Percentiles rank a stretch among this genome's conserved stretches.
Evolutionary conservation across 2,329 filamentous ascomycete species (phyloP).

Genomic region (Trichoderma citrinoviride): DNA sequence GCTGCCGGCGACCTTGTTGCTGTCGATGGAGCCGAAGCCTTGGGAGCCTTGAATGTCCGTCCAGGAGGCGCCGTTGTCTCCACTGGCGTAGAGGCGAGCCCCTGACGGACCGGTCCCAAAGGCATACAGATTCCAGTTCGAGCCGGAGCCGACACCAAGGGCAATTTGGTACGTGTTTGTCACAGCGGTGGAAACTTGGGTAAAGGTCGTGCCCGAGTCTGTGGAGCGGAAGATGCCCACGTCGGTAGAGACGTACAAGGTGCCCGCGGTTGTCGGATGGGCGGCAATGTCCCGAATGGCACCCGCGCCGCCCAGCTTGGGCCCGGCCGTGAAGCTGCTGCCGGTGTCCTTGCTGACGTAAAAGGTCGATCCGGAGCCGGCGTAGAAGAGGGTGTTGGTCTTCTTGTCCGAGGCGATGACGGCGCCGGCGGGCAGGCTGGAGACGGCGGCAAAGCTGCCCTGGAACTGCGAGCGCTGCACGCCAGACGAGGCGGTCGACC

Average conservation of each 20-base stretch:
- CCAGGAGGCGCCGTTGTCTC: conserved; percentile 8
- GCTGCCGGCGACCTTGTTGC: conserved; percentile 1
- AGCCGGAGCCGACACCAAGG: conserved; percentile 2
- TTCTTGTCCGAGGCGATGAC: conserved; percentile 11
- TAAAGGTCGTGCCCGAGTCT: conserved; percentile 5
- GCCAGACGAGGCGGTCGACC: conserved; percentile 7
- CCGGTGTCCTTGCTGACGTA: conserved; percentile 13
- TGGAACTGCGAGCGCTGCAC: conserved; percentile 13
- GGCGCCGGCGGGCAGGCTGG: conserved; percentile 5
- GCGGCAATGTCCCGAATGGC: not conserved
- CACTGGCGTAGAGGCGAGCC: conserved; percentile 9
- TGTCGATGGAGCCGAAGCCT: conserved; percentile 9
- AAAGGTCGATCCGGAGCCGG: not conserved
- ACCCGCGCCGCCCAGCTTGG: conserved; percentile 3
- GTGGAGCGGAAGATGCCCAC: conserved; percentile 8
- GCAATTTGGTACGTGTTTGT: conserved; percentile 13
- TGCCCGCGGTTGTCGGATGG: conserved; percentile 7
- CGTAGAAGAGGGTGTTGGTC: conserved; percentile 10
- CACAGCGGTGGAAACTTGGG: not conserved
- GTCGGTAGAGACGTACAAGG: conserved; percentile 3
- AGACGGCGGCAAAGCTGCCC: conserved; percentile 5
- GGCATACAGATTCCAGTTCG: conserved; percentile 14
- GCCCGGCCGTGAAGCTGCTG: not conserved
- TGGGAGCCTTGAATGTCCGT: conserved; percentile 13
- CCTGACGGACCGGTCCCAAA: not conserved